Percentiles rank a stretch among this genome's conserved stretches.
These are phyloP conservation scores for Quaeritorhiza haematococci DNA, from an alignment of 371 early-diverging fungal genomes.

Conservation along the genomic window DNA sequence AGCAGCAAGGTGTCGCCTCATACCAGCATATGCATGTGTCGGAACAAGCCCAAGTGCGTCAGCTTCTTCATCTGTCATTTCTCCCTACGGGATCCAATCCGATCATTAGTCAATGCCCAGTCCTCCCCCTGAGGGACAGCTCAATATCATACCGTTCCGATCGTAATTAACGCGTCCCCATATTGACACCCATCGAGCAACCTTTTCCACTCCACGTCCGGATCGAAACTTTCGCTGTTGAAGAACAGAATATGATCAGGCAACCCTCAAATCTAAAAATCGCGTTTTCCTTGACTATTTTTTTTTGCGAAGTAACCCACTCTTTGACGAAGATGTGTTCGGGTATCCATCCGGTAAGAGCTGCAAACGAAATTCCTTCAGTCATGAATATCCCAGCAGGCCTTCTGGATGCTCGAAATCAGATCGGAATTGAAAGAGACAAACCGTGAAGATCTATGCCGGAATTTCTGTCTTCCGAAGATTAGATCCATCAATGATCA, in stretches of 20 bases:
- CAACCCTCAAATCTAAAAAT: no score
- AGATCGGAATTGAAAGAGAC: background rate
- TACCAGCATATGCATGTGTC: conserved; percentile 79
- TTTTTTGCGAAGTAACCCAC: conserved; percentile 33
- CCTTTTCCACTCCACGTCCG: conserved; percentile 69
- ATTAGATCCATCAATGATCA: background rate
- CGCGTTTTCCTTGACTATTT: no score
- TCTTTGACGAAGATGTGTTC: conserved; percentile 83
- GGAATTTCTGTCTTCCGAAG: conserved; percentile 56
- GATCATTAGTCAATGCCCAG: no score
- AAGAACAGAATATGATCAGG: no score
- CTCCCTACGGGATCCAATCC: conserved; percentile 39
- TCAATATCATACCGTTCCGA: conserved; percentile 17
- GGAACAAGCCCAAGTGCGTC: conserved; percentile 71
- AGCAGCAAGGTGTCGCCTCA: background rate
- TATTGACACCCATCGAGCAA: conserved; percentile 62
- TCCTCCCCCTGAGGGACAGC: no score
- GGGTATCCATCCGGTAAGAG: conserved; percentile 89
- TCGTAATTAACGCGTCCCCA: conserved; percentile 49
- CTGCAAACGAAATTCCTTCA: conserved; percentile 42
- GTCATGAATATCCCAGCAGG: background rate
- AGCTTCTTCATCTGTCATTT: conserved; percentile 66
- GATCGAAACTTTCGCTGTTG: conserved; percentile 49
- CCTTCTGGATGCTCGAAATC: background rate
- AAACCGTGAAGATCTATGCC: conserved; percentile 77